Conservation (phyloP, 2,329 filamentous ascomycete genomes). For the Orbilia brochopaga region DNA sequence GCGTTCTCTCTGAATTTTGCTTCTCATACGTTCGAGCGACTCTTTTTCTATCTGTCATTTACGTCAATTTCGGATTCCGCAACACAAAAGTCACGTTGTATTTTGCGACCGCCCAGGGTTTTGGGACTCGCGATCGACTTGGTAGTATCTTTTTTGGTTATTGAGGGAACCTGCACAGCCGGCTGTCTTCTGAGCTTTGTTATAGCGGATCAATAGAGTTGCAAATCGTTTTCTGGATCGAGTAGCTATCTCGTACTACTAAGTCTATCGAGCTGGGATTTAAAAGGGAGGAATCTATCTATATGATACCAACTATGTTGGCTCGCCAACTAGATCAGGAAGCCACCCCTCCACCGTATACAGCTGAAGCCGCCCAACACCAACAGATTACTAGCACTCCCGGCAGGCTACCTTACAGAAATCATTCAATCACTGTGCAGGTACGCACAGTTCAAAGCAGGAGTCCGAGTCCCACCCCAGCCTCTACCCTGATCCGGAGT, state of each 20-base stretch:
- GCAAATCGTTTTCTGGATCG: constrained; percentile 6
- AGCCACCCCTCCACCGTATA: neutral
- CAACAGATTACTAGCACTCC: neutral
- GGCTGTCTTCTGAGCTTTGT: neutral
- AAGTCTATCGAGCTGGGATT: neutral
- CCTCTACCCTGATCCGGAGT: neutral
- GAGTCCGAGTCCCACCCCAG: constrained; percentile 12
- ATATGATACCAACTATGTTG: constrained; percentile 12
- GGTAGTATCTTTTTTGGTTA: neutral
- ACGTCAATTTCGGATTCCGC: constrained; percentile 4
- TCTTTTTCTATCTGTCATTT: constrained; percentile 1
- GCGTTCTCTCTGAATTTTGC: constrained; percentile 1
- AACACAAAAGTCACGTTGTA: constrained; percentile 45
- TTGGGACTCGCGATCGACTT: neutral
- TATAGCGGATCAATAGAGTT: constrained; percentile 20
- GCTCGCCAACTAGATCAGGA: neutral
- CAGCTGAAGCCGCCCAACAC: constrained; percentile 17
- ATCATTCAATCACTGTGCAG: constrained; percentile 17
- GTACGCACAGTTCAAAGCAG: neutral
- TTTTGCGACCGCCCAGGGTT: constrained; percentile 1
- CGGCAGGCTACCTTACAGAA: constrained; percentile 28
- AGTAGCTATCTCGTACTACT: neutral
- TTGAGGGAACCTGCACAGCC: neutral
- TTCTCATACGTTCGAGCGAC: neutral
- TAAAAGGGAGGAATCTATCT: neutral